phyloP scores from a whole-genome alignment of 495 filamentous ascomycete species.

The Aspergillus ellipticus region DNA sequence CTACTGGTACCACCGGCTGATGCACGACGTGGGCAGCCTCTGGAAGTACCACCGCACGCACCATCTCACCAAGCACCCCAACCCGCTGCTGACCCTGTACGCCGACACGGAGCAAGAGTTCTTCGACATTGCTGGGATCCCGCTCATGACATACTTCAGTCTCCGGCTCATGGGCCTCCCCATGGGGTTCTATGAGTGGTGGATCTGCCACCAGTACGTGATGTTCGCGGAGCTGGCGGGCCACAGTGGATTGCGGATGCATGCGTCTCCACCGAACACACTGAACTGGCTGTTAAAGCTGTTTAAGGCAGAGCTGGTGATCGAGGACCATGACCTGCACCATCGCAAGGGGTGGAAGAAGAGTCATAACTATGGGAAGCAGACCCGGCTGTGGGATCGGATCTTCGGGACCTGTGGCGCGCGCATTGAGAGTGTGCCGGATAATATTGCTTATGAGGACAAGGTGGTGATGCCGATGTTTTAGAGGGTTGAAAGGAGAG shows the following conservation, averaged over 20 bases:
- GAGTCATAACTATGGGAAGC: conserved; percentile 15
- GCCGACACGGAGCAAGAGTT: conserved; percentile 18
- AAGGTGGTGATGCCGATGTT: conserved; percentile 11
- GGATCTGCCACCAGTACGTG: conserved; percentile 18
- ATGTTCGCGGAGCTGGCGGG: conserved; percentile 17
- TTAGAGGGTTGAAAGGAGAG: background rate
- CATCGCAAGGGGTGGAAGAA: conserved; percentile 17
- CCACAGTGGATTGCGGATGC: conserved; percentile 15
- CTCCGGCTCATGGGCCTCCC: conserved; percentile 16
- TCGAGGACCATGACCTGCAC: conserved; percentile 20
- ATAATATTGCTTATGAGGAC: conserved; percentile 10
- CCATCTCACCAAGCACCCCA: conserved; percentile 20
- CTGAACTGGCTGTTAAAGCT: conserved; percentile 10
- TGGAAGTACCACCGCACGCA: conserved; percentile 22
- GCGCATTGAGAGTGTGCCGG: conserved; percentile 9
- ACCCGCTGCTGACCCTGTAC: conserved; percentile 17
- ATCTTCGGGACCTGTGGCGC: conserved; percentile 17
- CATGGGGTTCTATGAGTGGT: conserved; percentile 22
- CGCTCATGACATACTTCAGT: conserved; percentile 13
- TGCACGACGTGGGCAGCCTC: conserved; percentile 15
- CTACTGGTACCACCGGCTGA: conserved; percentile 17
- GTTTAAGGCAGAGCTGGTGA: conserved; percentile 12
- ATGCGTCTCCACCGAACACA: conserved; percentile 1
- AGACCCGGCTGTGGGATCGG: conserved; percentile 18
- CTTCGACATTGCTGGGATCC: conserved; percentile 20